Evolutionary conservation across 192 early-diverging fungal genomes (phyloP).

Genomic region (Rhizophagus prolifer): DNA sequence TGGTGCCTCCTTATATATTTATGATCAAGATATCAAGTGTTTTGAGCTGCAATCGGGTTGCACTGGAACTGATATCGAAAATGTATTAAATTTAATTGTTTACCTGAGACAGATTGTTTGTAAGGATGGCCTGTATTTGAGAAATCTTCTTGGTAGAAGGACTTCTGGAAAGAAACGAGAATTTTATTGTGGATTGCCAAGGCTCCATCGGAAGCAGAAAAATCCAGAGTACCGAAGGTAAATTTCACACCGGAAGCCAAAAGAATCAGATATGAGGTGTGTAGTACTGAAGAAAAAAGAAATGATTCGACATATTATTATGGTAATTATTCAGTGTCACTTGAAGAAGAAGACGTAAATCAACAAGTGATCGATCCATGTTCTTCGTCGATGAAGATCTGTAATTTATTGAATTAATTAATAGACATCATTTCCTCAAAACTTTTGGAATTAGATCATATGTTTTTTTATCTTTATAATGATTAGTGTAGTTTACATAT

Average conservation of each 20-base stretch:
- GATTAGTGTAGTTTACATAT: too few species aligned
- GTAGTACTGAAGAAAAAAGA: neutral
- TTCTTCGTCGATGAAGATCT: neutral
- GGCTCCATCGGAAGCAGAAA: neutral
- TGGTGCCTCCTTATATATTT: neutral
- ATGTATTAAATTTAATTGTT: constrained; percentile 12
- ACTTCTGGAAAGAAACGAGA: neutral
- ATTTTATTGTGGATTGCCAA: neutral
- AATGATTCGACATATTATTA: neutral
- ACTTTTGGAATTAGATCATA: too few species aligned
- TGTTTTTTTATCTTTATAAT: too few species aligned
- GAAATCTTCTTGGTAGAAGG: neutral
- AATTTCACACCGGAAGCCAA: neutral
- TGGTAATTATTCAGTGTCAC: neutral
- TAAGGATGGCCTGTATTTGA: neutral
- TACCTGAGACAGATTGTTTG: constrained; percentile 5
- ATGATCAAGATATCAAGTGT: constrained; percentile 7
- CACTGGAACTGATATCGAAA: neutral
- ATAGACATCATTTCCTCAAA: too few species aligned
- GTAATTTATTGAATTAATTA: neutral
- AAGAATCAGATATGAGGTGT: neutral
- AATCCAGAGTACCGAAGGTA: neutral
- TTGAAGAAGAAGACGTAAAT: neutral
- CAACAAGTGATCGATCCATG: neutral
- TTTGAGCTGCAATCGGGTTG: constrained; percentile 13